These are phyloP conservation scores for Aspergillus bridgeri DNA, from an alignment of 495 filamentous ascomycete species.

Conservation along the genomic window DNA sequence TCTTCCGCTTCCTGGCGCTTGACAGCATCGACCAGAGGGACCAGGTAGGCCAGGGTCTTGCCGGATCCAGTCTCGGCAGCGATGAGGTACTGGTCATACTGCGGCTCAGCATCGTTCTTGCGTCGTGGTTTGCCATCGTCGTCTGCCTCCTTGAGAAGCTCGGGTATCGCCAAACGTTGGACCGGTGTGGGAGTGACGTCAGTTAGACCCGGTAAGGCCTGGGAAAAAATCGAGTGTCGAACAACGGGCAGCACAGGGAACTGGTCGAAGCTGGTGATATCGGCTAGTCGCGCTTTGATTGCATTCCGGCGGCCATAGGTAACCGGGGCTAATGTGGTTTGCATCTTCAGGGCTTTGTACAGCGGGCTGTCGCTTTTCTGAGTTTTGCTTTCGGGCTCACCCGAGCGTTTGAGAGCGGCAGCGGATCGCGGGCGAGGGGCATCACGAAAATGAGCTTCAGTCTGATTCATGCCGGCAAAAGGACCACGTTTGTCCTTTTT, in stretches of 20 bases:
- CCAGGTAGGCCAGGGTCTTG: slow-evolving; percentile 88
- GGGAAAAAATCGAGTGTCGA: slow-evolving; percentile 64
- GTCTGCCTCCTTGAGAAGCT: slow-evolving; percentile 53
- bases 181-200: slow-evolving; percentile 80
- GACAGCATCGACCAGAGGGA: slow-evolving; percentile 77
- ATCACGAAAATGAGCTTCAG: slow-evolving; percentile 54
- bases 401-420: slow-evolving; percentile 38
- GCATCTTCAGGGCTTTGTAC: slow-evolving; percentile 94
- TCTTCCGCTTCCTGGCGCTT: slow-evolving; percentile 73
- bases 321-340: slow-evolving; percentile 67
- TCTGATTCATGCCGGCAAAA: slow-evolving; percentile 78
- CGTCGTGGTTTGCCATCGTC: slow-evolving; percentile 26
- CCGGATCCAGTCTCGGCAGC: slow-evolving; percentile 97
- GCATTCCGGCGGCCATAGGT: slow-evolving; percentile 66
- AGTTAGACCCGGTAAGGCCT: slow-evolving; percentile 67
- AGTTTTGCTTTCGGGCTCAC: slow-evolving; percentile 27
- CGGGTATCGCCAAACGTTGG: slow-evolving; percentile 83
- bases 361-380: slow-evolving; percentile 45
- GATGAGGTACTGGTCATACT: slow-evolving; percentile 74
- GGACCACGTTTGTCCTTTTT: slow-evolving; percentile 53
- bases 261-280: slow-evolving; percentile 72
- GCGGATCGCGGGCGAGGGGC: slow-evolving; percentile 35
- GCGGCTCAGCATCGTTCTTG: slow-evolving; percentile 29
- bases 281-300: slow-evolving; percentile 66
- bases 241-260: slow-evolving; percentile 71